These are phyloP conservation scores for Tetracentron sinense DNA, from an alignment of 164 flowering plant genomes.

Conservation along the genomic window DNA sequence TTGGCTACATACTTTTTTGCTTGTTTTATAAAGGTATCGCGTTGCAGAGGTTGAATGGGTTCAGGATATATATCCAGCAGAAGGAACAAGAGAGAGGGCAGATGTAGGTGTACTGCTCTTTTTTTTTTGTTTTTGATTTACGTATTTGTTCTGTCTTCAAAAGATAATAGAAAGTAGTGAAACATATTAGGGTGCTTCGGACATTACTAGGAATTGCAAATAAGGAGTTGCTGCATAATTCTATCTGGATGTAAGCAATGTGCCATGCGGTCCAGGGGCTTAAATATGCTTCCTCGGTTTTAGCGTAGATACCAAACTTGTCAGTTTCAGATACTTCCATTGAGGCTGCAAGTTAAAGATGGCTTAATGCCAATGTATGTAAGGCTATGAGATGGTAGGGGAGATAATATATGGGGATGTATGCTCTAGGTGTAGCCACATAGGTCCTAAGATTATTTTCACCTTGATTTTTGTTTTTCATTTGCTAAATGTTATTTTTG, in stretches of 20 bases:
- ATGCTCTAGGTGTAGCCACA: too few species aligned
- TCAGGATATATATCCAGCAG: slow-evolving; percentile 54
- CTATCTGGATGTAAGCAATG: not conserved
- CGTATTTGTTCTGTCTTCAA: not conserved
- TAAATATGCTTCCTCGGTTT: not conserved
- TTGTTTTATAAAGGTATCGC: slow-evolving; percentile 58
- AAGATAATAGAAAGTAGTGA: not conserved
- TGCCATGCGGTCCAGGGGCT: not conserved
- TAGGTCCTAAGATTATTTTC: too few species aligned
- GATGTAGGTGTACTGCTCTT: slow-evolving; percentile 43
- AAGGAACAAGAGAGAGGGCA: slow-evolving; percentile 46
- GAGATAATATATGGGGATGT: too few species aligned
- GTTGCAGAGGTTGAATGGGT: slow-evolving; percentile 91
- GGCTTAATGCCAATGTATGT: not conserved
- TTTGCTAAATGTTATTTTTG: not conserved
- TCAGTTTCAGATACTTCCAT: not conserved
- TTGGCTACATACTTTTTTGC: not conserved
- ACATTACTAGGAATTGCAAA: not conserved
- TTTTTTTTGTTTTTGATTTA: not conserved
- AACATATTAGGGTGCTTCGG: not conserved
- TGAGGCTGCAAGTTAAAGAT: not conserved
- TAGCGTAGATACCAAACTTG: not conserved
- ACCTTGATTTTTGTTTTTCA: not conserved
- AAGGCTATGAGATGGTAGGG: not conserved
- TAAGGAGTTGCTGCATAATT: not conserved